Conservation (phyloP, 2,329 filamentous ascomycete species). For the Purpureocillium takamizusanense region DNA sequence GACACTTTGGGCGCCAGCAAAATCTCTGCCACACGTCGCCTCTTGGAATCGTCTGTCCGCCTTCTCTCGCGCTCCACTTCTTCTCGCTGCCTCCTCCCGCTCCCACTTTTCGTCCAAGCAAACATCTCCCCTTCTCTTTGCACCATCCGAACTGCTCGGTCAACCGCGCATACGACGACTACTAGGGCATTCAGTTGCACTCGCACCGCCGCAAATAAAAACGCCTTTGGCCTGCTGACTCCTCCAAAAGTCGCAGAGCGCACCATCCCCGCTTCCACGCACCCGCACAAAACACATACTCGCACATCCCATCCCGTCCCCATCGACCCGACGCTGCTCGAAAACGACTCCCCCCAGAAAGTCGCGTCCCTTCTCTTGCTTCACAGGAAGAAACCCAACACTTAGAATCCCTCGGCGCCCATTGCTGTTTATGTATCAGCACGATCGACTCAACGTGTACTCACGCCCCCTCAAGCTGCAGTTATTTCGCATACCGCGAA, state of each 20-base stretch:
- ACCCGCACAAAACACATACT: neutral
- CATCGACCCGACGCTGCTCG: neutral
- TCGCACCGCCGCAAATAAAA: too few relatives aligned
- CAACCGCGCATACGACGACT: neutral
- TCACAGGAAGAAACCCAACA: constrained; percentile 12
- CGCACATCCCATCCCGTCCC: neutral
- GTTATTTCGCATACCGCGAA: constrained; percentile 92
- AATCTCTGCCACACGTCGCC: constrained; percentile 3
- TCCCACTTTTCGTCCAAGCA: constrained; percentile 2
- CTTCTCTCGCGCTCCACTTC: neutral
- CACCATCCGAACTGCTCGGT: neutral
- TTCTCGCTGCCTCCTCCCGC: constrained; percentile 3
- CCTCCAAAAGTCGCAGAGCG: constrained; percentile 4
- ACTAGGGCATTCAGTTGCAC: neutral
- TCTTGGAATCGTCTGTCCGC: constrained; percentile 1
- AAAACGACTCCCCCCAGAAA: neutral
- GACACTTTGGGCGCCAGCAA: too few relatives aligned
- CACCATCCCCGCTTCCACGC: constrained; percentile 1
- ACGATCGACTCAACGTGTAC: constrained; percentile 82
- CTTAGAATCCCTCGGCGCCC: constrained; percentile 21
- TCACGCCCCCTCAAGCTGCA: constrained; percentile 95
- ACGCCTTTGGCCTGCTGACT: constrained; percentile 6
- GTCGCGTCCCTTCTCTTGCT: neutral
- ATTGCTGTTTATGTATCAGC: constrained; percentile 94
- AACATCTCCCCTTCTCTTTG: constrained; percentile 2